Percentiles rank a stretch among this genome's conserved stretches.
phyloP scores from a whole-genome alignment of 257 asterid genomes.

The Cynanchum wilfordii region DNA sequence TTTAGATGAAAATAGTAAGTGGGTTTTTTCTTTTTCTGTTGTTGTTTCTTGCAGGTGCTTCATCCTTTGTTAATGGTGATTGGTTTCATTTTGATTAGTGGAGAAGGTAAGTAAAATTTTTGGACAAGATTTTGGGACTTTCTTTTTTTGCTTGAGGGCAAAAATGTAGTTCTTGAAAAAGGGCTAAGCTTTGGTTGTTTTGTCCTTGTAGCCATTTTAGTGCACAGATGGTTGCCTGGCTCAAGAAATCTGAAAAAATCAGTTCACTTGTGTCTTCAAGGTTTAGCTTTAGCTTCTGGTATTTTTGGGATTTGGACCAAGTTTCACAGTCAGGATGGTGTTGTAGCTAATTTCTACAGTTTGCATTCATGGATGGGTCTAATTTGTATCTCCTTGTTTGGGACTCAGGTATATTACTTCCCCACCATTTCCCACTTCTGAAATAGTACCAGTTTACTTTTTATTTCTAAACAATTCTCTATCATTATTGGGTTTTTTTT shows the following conservation, averaged over 20 bases:
- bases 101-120: constrained; percentile 58
- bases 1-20: background rate
- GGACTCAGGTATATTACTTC: constrained; percentile 57
- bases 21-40: background rate
- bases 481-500: background rate
- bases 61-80: constrained; percentile 90
- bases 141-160: constrained; percentile 5
- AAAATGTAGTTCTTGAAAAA: background rate
- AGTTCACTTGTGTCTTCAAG: constrained; percentile 80
- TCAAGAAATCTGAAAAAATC: constrained; percentile 75
- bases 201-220: constrained; percentile 61
- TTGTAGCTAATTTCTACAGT: constrained; percentile 80
- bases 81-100: constrained; percentile 81
- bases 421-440: constrained; percentile 2
- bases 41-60: constrained; percentile 47
- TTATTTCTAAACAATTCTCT: background rate
- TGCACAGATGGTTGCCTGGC: constrained; percentile 86
- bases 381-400: constrained; percentile 58
- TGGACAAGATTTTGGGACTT: background rate
- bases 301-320: constrained; percentile 85
- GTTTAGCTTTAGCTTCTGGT: constrained; percentile 82
- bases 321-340: constrained; percentile 67
- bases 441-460: background rate
- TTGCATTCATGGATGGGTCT: constrained; percentile 97
- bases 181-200: constrained; percentile 8